These are phyloP conservation scores for Allium sativum DNA, from an alignment of 106 monocot species.

Conservation along the genomic window DNA sequence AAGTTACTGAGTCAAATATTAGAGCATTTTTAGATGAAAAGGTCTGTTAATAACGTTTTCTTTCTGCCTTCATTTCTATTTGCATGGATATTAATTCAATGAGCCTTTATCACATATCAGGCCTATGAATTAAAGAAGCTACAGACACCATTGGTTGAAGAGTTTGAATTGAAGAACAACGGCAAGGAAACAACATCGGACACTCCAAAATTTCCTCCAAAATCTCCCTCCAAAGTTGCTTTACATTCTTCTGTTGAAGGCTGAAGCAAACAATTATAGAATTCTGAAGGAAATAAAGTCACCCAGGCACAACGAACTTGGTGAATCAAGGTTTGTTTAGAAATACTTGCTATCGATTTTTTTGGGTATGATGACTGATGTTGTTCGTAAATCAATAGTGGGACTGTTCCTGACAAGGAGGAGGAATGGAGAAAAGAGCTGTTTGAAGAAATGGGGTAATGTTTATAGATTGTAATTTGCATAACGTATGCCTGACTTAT, in stretches of 20 bases:
- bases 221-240: slow-evolving; percentile 32
- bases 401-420: slow-evolving; percentile 30
- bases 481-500: neutral
- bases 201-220: slow-evolving; percentile 44
- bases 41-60: slow-evolving; percentile 17
- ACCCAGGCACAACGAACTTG: slow-evolving; percentile 45
- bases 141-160: slow-evolving; percentile 88
- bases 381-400: neutral
- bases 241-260: slow-evolving; percentile 16
- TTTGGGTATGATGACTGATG: neutral
- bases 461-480: neutral
- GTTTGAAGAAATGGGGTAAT: slow-evolving; percentile 64
- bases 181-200: slow-evolving; percentile 31
- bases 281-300: slow-evolving; percentile 75
- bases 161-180: slow-evolving; percentile 32
- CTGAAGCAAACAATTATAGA: slow-evolving; percentile 18
- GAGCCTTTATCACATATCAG: slow-evolving; percentile 15
- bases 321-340: slow-evolving; percentile 45
- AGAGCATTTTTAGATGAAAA: slow-evolving; percentile 90
- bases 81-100: neutral
- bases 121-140: slow-evolving; percentile 94
- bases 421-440: slow-evolving; percentile 90
- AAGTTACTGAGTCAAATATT: slow-evolving; percentile 86
- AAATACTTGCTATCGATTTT: neutral
- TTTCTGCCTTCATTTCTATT: neutral